phyloP scores from a whole-genome alignment of 495 filamentous ascomycete species.

The Massariosphaeria phaeospora region DNA sequence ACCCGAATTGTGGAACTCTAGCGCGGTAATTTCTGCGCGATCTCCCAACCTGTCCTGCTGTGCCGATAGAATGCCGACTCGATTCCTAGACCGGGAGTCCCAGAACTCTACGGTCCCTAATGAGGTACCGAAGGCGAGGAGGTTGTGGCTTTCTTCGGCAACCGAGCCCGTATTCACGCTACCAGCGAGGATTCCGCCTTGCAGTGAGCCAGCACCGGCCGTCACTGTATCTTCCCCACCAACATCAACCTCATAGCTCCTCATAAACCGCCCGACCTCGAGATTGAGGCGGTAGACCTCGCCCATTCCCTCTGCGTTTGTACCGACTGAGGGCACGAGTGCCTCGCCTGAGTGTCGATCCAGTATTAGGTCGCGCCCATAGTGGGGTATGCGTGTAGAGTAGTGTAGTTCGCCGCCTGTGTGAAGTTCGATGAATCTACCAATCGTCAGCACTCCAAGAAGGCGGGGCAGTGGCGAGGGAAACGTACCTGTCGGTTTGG shows the following conservation, averaged over 20 bases:
- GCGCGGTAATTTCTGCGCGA: constrained; percentile 73
- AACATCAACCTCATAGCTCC: constrained; percentile 73
- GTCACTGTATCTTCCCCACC: constrained; percentile 71
- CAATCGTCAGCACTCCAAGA: too few relatives aligned
- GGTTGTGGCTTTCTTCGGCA: constrained; percentile 83
- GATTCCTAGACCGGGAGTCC: constrained; percentile 76
- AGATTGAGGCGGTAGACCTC: constrained; percentile 92
- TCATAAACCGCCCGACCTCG: constrained; percentile 86
- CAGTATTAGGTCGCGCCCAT: constrained; percentile 84
- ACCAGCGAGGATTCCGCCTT: constrained; percentile 76
- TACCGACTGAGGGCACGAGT: constrained; percentile 79
- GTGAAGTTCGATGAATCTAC: constrained; percentile 88
- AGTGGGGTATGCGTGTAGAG: constrained; percentile 78
- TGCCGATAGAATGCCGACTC: constrained; percentile 64
- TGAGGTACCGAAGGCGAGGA: constrained; percentile 92
- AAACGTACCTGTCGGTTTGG: constrained; percentile 88
- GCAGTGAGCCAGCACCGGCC: constrained; percentile 60
- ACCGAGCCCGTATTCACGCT: constrained; percentile 85
- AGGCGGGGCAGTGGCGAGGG: too few relatives aligned
- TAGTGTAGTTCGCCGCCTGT: constrained; percentile 86
- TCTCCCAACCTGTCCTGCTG: constrained; percentile 42
- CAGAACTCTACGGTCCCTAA: constrained; percentile 95
- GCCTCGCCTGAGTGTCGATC: constrained; percentile 82
- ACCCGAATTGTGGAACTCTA: constrained; percentile 81
- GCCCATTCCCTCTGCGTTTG: constrained; percentile 75